These are phyloP conservation scores for Gymnopilus dilepis DNA, from an alignment of 768 basidiomycete genomes.

Conservation along the genomic window DNA sequence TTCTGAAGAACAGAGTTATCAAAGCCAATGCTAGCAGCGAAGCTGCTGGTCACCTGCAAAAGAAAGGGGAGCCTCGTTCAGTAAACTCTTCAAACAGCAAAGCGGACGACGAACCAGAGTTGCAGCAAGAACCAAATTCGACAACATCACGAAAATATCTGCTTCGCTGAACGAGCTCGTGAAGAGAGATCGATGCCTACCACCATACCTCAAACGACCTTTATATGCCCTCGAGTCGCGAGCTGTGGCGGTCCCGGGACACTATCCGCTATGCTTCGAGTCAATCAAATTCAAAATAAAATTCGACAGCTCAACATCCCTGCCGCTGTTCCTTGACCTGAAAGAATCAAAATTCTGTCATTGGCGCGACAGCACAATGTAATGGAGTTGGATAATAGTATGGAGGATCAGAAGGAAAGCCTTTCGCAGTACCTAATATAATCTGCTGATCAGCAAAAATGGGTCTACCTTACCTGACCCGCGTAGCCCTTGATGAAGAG, in stretches of 20 bases:
- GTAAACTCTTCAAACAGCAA: background rate
- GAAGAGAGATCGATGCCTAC: background rate
- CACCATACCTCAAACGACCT: background rate
- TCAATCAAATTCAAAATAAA: background rate
- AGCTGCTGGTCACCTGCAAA: background rate
- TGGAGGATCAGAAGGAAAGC: background rate
- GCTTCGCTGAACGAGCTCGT: background rate
- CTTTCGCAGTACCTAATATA: background rate
- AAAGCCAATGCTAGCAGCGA: background rate
- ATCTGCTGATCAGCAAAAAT: too few species aligned
- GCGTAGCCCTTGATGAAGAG: background rate
- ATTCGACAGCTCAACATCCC: background rate
- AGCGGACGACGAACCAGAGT: background rate
- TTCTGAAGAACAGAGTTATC: background rate
- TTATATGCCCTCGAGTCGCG: too few species aligned
- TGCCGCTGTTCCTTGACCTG: background rate
- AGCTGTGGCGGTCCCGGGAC: background rate
- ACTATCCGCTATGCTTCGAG: background rate
- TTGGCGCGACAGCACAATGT: background rate
- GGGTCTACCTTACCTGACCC: too few species aligned
- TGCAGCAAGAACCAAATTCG: background rate
- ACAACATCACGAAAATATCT: background rate
- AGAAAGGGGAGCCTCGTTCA: background rate
- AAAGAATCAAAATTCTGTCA: background rate
- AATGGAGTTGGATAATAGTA: background rate